Percentiles rank a stretch among this genome's conserved stretches.
phyloP scores from a whole-genome alignment of 2,329 filamentous ascomycete species.

The Colletotrichum neosansevieriae region DNA sequence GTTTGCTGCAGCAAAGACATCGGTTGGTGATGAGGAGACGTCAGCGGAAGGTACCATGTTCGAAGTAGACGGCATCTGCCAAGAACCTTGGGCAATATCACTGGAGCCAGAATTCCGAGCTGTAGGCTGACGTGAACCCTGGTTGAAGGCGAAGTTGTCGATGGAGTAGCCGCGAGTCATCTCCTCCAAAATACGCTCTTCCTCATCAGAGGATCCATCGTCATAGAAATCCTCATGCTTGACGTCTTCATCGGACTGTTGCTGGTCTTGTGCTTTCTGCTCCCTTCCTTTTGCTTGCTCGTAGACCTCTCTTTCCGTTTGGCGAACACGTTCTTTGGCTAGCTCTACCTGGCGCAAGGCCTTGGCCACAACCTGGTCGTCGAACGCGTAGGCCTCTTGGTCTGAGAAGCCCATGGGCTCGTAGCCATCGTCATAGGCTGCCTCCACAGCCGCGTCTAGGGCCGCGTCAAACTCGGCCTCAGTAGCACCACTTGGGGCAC shows the following conservation, averaged over 20 bases:
- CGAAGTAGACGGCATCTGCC: constrained; percentile 74
- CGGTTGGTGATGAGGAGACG: constrained; percentile 7
- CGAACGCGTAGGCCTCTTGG: constrained; percentile 21
- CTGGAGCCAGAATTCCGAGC: constrained; percentile 87
- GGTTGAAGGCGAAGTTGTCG: constrained; percentile 72
- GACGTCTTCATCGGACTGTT: constrained; percentile 60
- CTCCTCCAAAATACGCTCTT: constrained; percentile 85
- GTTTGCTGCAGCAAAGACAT: constrained; percentile 41
- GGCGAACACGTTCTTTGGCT: constrained; percentile 79
- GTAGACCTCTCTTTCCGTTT: constrained; percentile 79
- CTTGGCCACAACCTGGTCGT: constrained; percentile 58
- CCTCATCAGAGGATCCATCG: constrained; percentile 75
- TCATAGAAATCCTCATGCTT: constrained; percentile 67
- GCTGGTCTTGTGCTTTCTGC: constrained; percentile 43
- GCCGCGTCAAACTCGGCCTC: constrained; percentile 95
- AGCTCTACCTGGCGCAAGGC: constrained; percentile 77
- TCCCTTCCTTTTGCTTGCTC: constrained; percentile 48
- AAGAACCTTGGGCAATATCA: constrained; percentile 80
- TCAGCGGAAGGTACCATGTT: constrained; percentile 31
- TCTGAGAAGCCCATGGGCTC: constrained; percentile 72
- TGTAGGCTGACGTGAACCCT: constrained; percentile 49
- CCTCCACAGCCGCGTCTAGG: constrained; percentile 93
- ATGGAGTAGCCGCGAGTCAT: constrained; percentile 87
- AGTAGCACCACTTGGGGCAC: constrained; percentile 76
- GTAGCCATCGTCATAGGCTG: constrained; percentile 92